Evolutionary conservation across 2,329 filamentous ascomycete species (phyloP), one percentile per base, ranked within the genome.

Genomic region (Phialophora tarda): DNA sequence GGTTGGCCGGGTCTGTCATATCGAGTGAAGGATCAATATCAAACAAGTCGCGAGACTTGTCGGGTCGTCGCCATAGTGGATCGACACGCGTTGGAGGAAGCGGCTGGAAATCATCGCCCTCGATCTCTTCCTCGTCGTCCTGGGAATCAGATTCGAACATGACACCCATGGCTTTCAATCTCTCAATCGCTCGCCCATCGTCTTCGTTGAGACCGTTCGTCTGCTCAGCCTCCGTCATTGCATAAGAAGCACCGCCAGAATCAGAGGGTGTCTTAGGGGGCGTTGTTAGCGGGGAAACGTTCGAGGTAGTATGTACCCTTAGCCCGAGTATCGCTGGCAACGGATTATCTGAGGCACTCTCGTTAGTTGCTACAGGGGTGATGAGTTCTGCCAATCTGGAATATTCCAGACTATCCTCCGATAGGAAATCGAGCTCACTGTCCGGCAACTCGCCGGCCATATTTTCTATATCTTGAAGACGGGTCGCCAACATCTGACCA

Each of bases 111-210:
- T n/a, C 28, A 26, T 61, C 62, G 21, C 63, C 58, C 17, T 54
- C 30, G 24, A 50, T 38, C 5, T 38, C 34, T 24, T 64, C 65
- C 12, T 54, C 34, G 6, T 68, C 68, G 24, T 54, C 34, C 11
- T 68, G 66, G 11, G 59, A 24, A n/a, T 71, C 69, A 23, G 70
- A 66, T 41, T 69, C 65, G 47, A 71, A 69, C 48, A 65, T 38
- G 32, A 68, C 63, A 5, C 69, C 67, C 28, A 38, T 62, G 26
- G 28, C 63, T 64, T 53, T 59, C 23, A 70, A 59, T n/a, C 54
- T 64, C 14, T 55, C 12, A n/a, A 65, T 61, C n/a, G 69, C 59
- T 28, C 17, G 34, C 17, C 57, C 38, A 28, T 61, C 34, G 48
- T 71, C 67, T 6, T 44, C 57, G 5, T 59, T 32, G n/a, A 24